Conservation (phyloP, 2,329 filamentous ascomycete species). For the Xylariaceae sp. region DNA sequence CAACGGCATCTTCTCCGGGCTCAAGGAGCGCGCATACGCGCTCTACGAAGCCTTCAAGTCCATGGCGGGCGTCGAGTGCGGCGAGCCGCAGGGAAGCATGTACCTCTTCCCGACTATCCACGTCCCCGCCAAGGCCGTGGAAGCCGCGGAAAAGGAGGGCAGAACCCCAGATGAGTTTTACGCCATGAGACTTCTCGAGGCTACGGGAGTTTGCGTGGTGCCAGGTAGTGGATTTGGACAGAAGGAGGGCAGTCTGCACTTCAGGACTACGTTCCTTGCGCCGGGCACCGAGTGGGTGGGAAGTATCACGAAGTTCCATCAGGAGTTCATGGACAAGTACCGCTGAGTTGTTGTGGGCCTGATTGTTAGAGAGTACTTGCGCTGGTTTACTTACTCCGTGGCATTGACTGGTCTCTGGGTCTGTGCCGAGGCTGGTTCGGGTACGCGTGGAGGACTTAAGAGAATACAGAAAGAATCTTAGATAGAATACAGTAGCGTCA, state of each 20-base stretch:
- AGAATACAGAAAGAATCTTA: no score
- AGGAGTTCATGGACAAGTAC: slow-evolving; percentile 85
- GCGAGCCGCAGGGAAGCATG: slow-evolving; percentile 90
- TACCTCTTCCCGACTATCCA: slow-evolving; percentile 97
- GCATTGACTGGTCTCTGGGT: no score
- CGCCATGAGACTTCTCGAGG: slow-evolving; percentile 83
- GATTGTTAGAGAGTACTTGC: slow-evolving; percentile 1
- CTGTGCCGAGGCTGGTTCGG: no score
- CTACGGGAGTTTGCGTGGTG: slow-evolving; percentile 92
- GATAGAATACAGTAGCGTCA: no score
- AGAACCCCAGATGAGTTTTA: slow-evolving; percentile 90
- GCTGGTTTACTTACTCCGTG: no score
- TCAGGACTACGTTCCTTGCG: slow-evolving; percentile 94
- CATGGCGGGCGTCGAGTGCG: slow-evolving; percentile 96
- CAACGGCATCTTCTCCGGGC: slow-evolving; percentile 72
- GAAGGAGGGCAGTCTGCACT: slow-evolving; percentile 85
- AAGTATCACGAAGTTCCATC: slow-evolving; percentile 84
- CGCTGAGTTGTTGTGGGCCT: slow-evolving; percentile 33
- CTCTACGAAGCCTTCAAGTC: slow-evolving; percentile 85
- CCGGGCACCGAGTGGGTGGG: slow-evolving; percentile 94
- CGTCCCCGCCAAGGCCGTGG: slow-evolving; percentile 71
- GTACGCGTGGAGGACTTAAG: no score
- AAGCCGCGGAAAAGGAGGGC: slow-evolving; percentile 71
- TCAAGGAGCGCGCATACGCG: slow-evolving; percentile 76
- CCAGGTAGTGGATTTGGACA: slow-evolving; percentile 93